Conservation (phyloP, 805 yeast species). For the Candida manassasensis region DNA sequence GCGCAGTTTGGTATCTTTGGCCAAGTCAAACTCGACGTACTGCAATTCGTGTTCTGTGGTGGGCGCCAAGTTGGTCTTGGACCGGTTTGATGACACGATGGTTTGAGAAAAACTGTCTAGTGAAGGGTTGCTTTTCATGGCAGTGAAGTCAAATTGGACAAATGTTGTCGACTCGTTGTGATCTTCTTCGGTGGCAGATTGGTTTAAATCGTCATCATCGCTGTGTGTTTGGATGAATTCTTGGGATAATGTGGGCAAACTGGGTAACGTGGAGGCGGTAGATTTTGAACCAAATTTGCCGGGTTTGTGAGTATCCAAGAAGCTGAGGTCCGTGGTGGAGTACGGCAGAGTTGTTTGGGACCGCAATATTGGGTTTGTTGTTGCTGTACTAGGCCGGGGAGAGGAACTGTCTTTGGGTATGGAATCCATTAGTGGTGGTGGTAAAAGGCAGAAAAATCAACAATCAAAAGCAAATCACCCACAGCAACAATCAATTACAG, state of each 20-base stretch:
- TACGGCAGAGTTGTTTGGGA: neutral
- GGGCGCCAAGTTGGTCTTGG: neutral
- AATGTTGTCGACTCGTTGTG: conserved; percentile 8
- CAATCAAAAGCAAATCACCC: no score
- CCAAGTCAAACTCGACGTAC: conserved; percentile 29
- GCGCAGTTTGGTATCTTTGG: conserved; percentile 4
- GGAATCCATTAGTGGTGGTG: neutral
- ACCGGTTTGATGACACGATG: neutral
- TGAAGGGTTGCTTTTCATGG: conserved; percentile 1
- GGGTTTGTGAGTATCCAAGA: neutral
- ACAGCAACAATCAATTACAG: no score
- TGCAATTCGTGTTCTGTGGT: conserved; percentile 10
- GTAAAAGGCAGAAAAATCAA: no score
- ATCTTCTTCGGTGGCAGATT: neutral
- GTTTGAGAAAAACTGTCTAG: conserved; percentile 2
- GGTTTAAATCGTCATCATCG: conserved; percentile 7
- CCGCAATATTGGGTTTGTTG: neutral
- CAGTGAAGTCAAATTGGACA: conserved; percentile 13
- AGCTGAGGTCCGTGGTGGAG: neutral
- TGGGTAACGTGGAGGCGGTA: conserved; percentile 11
- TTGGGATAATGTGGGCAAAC: conserved; percentile 11
- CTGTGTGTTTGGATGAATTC: neutral
- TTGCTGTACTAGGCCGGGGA: neutral
- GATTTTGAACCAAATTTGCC: conserved; percentile 7
- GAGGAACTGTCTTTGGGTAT: neutral